Percentiles rank a stretch among this genome's conserved stretches.
phyloP scores from a whole-genome alignment of 75 land plant species.

The Sequoia sempervirens region DNA sequence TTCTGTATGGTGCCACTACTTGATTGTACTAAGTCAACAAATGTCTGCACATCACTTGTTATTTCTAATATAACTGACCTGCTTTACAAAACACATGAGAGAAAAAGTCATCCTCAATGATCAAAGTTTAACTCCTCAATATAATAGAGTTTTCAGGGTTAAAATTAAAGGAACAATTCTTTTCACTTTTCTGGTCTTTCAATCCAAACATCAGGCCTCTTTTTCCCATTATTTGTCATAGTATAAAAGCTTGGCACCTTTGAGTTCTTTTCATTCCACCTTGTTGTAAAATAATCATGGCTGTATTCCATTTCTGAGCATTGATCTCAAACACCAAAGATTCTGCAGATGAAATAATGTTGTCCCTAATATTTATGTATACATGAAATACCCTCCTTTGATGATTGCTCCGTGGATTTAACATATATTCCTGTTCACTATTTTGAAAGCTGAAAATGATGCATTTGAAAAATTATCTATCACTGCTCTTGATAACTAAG shows the following conservation, averaged over 20 bases:
- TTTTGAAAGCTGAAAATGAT: no score
- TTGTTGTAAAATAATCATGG: no score
- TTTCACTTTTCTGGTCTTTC: conserved; percentile 29
- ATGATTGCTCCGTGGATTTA: no score
- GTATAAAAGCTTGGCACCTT: conserved; percentile 75
- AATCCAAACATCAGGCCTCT: conserved; percentile 55
- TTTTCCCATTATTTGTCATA: conserved; percentile 86
- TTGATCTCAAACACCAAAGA: no score
- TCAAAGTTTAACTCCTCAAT: neutral
- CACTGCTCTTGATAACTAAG: no score
- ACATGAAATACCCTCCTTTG: no score
- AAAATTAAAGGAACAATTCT: conserved; percentile 2
- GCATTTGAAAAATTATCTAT: no score
- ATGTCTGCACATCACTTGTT: conserved; percentile 92
- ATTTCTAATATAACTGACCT: conserved; percentile 88
- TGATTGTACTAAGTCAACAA: no score
- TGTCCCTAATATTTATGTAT: no score
- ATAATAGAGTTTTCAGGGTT: neutral
- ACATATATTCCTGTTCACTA: no score
- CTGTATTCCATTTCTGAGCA: no score
- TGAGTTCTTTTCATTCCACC: conserved; percentile 67
- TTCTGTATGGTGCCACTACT: conserved; percentile 52
- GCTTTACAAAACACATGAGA: conserved; percentile 10
- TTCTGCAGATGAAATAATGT: no score
- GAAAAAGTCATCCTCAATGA: neutral